Evolutionary conservation across 2,329 filamentous ascomycete genomes (phyloP), one percentile per base, ranked within the genome.

Genomic region (Chaetothyriales sp.): DNA sequence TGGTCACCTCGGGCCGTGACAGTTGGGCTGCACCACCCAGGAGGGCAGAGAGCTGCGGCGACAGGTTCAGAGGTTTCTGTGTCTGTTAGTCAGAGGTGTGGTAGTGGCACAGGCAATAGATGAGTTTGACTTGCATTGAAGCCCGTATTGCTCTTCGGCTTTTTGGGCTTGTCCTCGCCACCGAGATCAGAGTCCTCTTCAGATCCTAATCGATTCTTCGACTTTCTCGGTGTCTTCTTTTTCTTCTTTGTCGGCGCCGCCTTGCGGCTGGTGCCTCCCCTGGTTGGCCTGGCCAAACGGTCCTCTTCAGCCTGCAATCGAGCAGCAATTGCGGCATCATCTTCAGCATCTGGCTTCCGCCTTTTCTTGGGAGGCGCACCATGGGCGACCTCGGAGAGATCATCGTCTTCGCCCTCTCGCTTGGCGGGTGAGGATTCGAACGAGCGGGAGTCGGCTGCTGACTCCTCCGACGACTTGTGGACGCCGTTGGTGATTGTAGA

Each of bases 251-350:
- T 71, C 9, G 71, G 69, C 20, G 74, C 67, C 55, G 75, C 71
- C 64, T 80, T 78, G 56, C 79, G 76, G 5, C 69, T 73, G 32
- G 69, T 78, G 9, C 82, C 85, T 5, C 86, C 86, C 44, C 90
- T 78, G 2, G 89, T 95, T 18, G 85, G 77, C 49, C 86, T 76
- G 47, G 79, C 80, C 44, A 79, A 73, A 58, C 79, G 75, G 66
- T 96, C 94, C 70, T 95, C 87, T 66, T 96, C 86, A 0, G 88
- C 90, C 68, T 98, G 92, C 36, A 98, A 74, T 65, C 84, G 80
- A 15, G 88, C 88, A 1, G 92, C 92, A 55, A 90, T 79, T 44
- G 84, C 80, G 32, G 90, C 92, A 67, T 98, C 92, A 28, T 85
- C 83, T 57, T 94, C 86, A 58, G 78, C 70, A 25, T 79, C 75